Evolutionary conservation across 129 eudicot genomes (phyloP).

Genomic region (Flaveria bidentis): DNA sequence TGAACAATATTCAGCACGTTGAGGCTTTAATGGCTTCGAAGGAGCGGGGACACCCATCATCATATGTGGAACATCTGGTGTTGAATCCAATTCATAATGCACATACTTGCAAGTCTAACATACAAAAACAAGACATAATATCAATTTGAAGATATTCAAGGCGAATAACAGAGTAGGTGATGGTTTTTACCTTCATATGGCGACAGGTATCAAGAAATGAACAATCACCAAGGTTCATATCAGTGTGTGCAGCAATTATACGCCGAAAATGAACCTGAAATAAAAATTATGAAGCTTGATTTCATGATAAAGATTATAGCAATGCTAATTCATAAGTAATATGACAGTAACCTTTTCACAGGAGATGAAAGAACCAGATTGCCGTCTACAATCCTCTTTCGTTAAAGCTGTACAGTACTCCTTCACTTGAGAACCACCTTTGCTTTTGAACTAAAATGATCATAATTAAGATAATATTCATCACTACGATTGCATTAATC

Average conservation of each 20-base stretch:
- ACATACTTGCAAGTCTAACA: slow-evolving; percentile 95
- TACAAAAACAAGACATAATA: slow-evolving; percentile 7
- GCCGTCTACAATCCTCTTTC: slow-evolving; percentile 96
- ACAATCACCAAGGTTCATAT: slow-evolving; percentile 94
- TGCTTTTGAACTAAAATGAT: slow-evolving; percentile 73
- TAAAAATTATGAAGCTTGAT: neutral
- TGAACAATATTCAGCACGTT: slow-evolving; percentile 87
- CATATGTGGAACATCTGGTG: slow-evolving; percentile 85
- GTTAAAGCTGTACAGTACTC: slow-evolving; percentile 91
- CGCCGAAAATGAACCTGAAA: slow-evolving; percentile 93
- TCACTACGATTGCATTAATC: neutral
- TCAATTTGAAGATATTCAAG: neutral
- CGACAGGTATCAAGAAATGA: slow-evolving; percentile 98
- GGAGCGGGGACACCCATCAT: slow-evolving; percentile 69
- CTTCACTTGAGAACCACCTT: slow-evolving; percentile 96
- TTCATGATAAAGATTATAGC: neutral
- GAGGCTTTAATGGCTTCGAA: slow-evolving; percentile 82
- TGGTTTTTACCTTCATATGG: slow-evolving; percentile 84
- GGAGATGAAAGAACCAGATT: slow-evolving; percentile 80
- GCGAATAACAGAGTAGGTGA: slow-evolving; percentile 2
- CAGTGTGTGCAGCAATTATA: slow-evolving; percentile 92
- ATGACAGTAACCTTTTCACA: slow-evolving; percentile 72
- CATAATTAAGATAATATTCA: neutral
- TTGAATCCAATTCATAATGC: slow-evolving; percentile 94
- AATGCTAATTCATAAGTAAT: neutral